Evolutionary conservation across 139 green algal genomes (phyloP).

Genomic region (Closterium sp.): DNA sequence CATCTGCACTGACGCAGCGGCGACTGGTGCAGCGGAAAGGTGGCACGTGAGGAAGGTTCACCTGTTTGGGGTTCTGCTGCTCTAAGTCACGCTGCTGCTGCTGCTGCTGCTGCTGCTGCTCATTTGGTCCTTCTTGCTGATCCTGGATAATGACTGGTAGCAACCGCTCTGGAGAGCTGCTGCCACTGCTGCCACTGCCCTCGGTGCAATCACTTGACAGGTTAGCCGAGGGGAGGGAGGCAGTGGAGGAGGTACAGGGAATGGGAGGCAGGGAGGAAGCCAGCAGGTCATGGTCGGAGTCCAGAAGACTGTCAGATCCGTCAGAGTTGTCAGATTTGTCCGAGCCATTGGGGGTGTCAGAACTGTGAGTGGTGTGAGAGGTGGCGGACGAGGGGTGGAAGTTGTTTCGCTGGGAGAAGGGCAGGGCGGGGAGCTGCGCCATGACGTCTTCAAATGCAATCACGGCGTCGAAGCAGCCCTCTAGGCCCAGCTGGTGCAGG

Average conservation of each 20-base stretch:
- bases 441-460: constrained; percentile 28
- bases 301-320: neutral
- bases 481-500: constrained; percentile 15
- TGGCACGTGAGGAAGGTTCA: neutral
- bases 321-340: too few species aligned
- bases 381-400: neutral
- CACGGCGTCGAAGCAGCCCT: constrained; percentile 11
- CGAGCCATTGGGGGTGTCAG: too few species aligned
- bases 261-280: neutral
- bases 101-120: too few species aligned
- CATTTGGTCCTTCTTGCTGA: neutral
- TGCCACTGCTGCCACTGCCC: neutral
- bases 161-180: neutral
- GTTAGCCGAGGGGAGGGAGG: neutral
- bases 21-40: neutral
- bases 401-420: neutral
- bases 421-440: neutral
- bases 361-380: neutral
- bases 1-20: neutral
- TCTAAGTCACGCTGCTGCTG: neutral
- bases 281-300: too few species aligned
- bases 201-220: neutral
- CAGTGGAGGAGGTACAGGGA: neutral
- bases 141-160: neutral
- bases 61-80: neutral